A percentile compares a stretch with the other conserved stretches of the same genome.
Conservation (phyloP, 2,329 filamentous ascomycete species). For the Cladosporium sp. region DNA sequence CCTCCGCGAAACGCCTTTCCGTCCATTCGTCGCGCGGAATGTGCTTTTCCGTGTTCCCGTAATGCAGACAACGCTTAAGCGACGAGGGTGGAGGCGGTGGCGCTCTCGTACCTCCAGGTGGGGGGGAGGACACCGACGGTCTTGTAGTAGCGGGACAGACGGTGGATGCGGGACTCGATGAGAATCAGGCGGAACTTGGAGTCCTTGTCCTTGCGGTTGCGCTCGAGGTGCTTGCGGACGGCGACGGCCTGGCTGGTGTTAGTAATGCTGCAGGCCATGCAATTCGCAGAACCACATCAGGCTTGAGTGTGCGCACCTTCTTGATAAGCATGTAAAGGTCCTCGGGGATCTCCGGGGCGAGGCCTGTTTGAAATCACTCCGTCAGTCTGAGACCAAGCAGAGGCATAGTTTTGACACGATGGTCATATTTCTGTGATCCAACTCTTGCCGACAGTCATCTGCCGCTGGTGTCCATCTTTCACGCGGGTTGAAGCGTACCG, state of each 20-base stretch:
- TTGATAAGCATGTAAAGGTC: slow-evolving; percentile 99
- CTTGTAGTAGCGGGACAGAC: slow-evolving; percentile 99
- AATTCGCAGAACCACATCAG: slow-evolving; percentile 6
- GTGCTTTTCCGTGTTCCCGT: slow-evolving; percentile 8
- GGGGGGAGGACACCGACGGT: slow-evolving; percentile 76
- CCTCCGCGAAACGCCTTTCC: slow-evolving; percentile 5
- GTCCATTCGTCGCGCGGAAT: neutral
- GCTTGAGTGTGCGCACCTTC: slow-evolving; percentile 63
- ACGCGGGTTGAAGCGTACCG: slow-evolving; percentile 64
- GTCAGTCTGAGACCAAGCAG: slow-evolving; percentile 40
- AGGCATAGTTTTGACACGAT: slow-evolving; percentile 31
- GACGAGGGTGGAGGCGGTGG: slow-evolving; percentile 90
- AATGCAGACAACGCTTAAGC: slow-evolving; percentile 54
- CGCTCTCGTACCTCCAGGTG: slow-evolving; percentile 98
- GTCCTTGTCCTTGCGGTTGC: slow-evolving; percentile 99
- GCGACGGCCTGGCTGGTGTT: slow-evolving; percentile 65
- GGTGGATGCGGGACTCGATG: slow-evolving; percentile 99
- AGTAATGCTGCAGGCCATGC: slow-evolving; percentile 1
- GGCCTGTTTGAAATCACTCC: slow-evolving; percentile 60
- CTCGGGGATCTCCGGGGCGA: slow-evolving; percentile 97
- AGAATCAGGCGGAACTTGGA: slow-evolving; percentile 99
- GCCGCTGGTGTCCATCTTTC: slow-evolving; percentile 27
- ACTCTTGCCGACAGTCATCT: slow-evolving; percentile 25
- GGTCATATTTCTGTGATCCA: slow-evolving; percentile 16
- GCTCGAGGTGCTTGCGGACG: slow-evolving; percentile 99